Conservation (phyloP, 495 filamentous ascomycete species). For the Xylaria castorea region DNA sequence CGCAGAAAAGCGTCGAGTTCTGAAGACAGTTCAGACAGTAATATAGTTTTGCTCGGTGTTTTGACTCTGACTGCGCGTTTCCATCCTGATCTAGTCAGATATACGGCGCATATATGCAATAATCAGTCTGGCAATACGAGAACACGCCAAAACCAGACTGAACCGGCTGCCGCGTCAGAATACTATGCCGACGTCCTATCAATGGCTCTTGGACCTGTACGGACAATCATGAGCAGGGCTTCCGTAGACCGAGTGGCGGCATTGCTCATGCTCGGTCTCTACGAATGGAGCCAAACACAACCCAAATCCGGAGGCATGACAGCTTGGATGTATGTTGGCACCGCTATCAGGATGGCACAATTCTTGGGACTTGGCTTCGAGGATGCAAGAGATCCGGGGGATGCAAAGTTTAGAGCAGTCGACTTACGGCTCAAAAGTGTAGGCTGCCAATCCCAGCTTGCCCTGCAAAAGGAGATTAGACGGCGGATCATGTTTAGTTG, state of each 20-base stretch:
- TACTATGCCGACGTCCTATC: conserved; percentile 78
- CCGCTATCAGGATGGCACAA: conserved; percentile 77
- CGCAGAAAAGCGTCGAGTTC: conserved; percentile 46
- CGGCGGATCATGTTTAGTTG: conserved; percentile 88
- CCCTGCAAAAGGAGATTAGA: conserved; percentile 76
- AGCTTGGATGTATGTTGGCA: conserved; percentile 80
- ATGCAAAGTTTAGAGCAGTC: conserved; percentile 50
- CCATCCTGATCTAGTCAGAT: conserved; percentile 70
- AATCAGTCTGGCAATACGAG: conserved; percentile 45
- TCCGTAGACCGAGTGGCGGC: conserved; percentile 77
- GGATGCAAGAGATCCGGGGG: conserved; percentile 42
- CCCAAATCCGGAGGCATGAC: conserved; percentile 66
- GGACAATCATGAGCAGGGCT: conserved; percentile 59
- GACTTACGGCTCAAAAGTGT: conserved; percentile 30
- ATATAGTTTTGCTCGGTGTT: conserved; percentile 78
- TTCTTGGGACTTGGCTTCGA: conserved; percentile 74
- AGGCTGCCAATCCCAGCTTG: conserved; percentile 52
- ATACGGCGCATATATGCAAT: conserved; percentile 56
- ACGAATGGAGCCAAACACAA: conserved; percentile 80
- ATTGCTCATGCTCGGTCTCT: conserved; percentile 80
- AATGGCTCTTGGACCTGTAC: conserved; percentile 65
- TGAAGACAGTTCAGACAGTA: conserved; percentile 56
- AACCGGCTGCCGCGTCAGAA: conserved; percentile 74
- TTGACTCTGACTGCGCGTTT: conserved; percentile 82
- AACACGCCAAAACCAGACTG: conserved; percentile 45